Base-by-base conservation (phyloP, 352 stramenopile genomes). In the Elongisporangium undulatum region DNA sequence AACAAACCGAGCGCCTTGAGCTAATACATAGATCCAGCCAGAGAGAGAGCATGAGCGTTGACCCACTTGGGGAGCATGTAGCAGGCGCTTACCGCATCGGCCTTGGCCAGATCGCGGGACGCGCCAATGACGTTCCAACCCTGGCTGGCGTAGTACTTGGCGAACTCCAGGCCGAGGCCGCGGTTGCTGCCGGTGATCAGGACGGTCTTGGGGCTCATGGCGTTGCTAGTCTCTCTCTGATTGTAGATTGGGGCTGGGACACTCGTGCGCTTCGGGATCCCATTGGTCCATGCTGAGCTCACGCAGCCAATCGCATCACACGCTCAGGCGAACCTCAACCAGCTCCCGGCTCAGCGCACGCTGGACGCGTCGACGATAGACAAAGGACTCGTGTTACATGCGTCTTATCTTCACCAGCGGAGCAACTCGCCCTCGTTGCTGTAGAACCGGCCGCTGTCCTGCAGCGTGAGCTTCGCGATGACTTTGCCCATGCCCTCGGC, bases 91-190 rank as follows among this genome's bases (percentile, higher is more conserved):
- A 83, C 71, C 48, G 75, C 58, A 39, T 72, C 65, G 0, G 70
- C 66, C 34, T 68, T 68, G 24, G 59, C 58, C 4, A 58, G 54
- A 52, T 71, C 53, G 29, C 74, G 72, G 6, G 69, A 72, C 1
- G 60, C 54, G n/a, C 62, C 71, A 23, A 83, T 77, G 53, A 83
- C 74, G 17, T 77, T 72, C 76, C 76, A 85, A 6, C 73, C 76
- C 10, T 61, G 53, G 2, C 64, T 55, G 38, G 68, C 64, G 63
- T 75, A 86, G 64, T 75, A 59, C 53, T 82, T 59, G 48, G 64
- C 63, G 16, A 88, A 67, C 26, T 58, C 61, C 26, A 88, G 59
- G 7, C 78, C 78, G 61, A 88, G 67, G 53, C 78, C 75, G 13
- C 75, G 74, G 1, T 56, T 81, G 51, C 53, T 63, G 34, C 75